phyloP scores from a whole-genome alignment of 2,329 filamentous ascomycete species.

The Byssoonygena ceratinophila region DNA sequence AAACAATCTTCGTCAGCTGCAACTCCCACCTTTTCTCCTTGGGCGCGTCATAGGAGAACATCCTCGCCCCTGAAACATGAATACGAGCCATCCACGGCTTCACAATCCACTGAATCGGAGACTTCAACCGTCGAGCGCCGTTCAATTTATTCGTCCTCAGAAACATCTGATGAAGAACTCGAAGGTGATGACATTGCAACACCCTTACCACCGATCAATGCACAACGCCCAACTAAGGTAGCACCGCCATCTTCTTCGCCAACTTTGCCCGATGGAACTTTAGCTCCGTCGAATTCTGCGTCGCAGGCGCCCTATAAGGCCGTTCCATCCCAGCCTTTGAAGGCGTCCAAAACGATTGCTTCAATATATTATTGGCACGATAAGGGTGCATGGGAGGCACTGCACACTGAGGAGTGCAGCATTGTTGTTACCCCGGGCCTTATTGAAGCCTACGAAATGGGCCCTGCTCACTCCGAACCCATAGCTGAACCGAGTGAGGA shows the following conservation, averaged over 20 bases:
- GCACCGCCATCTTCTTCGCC: constrained; percentile 30
- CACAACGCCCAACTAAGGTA: constrained; percentile 33
- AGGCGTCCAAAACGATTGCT: constrained; percentile 48
- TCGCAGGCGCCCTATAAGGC: constrained; percentile 61
- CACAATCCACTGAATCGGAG: constrained; percentile 48
- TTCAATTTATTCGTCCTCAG: constrained; percentile 39
- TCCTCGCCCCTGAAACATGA: constrained; percentile 96
- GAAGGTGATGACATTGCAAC: constrained; percentile 40
- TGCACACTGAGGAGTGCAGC: constrained; percentile 53
- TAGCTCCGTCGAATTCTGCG: constrained; percentile 70
- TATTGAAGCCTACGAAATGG: constrained; percentile 53
- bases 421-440: constrained; percentile 54
- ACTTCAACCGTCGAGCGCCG: constrained; percentile 47
- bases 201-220: constrained; percentile 24
- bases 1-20: constrained; percentile 33
- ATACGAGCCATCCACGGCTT: constrained; percentile 74
- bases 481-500: constrained; percentile 18
- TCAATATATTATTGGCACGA: constrained; percentile 56
- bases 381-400: constrained; percentile 49
- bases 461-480: constrained; percentile 27
- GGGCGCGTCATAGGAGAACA: constrained; percentile 52
- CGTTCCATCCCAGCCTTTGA: constrained; percentile 38
- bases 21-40: constrained; percentile 38
- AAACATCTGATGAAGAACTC: constrained; percentile 47
- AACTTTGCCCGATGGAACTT: constrained; percentile 41